Evolutionary conservation across 805 yeast species (phyloP), one percentile per base, ranked within the genome.

Genomic region (Myxozyma geophila): DNA sequence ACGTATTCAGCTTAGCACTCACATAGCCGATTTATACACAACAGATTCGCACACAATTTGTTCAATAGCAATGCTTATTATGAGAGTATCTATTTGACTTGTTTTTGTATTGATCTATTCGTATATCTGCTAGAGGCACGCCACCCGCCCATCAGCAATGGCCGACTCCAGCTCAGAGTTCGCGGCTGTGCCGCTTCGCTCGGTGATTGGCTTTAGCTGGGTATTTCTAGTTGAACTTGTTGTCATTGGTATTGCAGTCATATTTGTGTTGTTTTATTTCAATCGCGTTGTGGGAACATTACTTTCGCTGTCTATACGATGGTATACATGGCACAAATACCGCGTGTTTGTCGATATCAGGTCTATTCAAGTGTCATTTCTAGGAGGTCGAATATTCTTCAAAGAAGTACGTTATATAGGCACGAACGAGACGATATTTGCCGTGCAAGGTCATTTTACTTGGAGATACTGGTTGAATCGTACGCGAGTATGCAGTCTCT

Each of bases 381-480:
- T 95, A 0, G 96, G 92, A 3, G 98, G 98, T 0, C 81, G 96
- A 36, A 60, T 93, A 8, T 85, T 89, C 72, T 85, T 92, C 72
- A 88, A 87, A 68, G 90, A 92, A 74, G 73, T 92, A 19, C 83
- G 89, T 2, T 79, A 90, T 12, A 83, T 89, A 6, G 88, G 91
- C n/a, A 80, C 85, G 54, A 88, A 92, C 75, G 85, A 85, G 65
- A 85, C 96, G 1, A 72, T 90, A 0, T 83, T 90, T 9, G 80
- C 89, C 0, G 81, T 89, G 35, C 86, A 87, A 64, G 88, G 93
- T 0, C 84, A 85, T 70, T 72, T 93, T 35, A 89, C 96, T 0
- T 95, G 98, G 98, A 76, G 96, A 64, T 93, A 91, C 74, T 95
- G 98, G 98, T 78, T 90, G 57, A 76, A 47, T 8, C 73, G 75